Conservation (phyloP, 352 stramenopile species). For the Globisporangium takayamanum region DNA sequence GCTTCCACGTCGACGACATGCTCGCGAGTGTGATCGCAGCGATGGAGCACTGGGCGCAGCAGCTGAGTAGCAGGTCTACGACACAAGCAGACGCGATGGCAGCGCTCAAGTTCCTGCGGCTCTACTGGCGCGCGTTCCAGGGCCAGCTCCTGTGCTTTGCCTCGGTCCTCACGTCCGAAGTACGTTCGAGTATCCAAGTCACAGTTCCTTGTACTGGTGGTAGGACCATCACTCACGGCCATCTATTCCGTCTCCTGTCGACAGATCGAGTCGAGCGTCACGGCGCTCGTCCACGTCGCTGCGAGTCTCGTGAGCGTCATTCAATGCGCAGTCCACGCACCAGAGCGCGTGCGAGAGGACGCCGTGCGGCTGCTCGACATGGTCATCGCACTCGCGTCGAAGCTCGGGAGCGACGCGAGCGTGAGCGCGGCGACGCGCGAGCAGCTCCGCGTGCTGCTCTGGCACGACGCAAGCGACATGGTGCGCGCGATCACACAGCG, state of each 20-base stretch:
- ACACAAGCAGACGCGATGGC: not conserved
- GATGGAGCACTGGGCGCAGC: constrained; percentile 21
- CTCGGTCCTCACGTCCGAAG: constrained; percentile 17
- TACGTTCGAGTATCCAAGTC: not conserved
- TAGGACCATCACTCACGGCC: not conserved
- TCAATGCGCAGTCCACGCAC: not conserved
- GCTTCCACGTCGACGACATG: constrained; percentile 28
- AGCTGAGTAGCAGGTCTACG: constrained; percentile 6
- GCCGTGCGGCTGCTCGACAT: constrained; percentile 24
- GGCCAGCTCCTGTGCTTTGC: constrained; percentile 33
- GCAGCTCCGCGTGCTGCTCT: constrained; percentile 24
- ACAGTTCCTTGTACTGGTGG: too few species aligned
- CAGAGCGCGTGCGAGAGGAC: constrained; percentile 22
- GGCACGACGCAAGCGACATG: constrained; percentile 34
- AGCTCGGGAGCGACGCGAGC: constrained; percentile 12
- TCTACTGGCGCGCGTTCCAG: constrained; percentile 59
- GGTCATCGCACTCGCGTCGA: constrained; percentile 26
- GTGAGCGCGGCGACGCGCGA: constrained; percentile 3
- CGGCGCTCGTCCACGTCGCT: constrained; percentile 34
- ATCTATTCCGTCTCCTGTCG: not conserved
- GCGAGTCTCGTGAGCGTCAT: constrained; percentile 23
- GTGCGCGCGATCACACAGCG: constrained; percentile 33
- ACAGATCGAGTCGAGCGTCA: constrained; percentile 34
- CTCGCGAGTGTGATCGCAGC: constrained; percentile 21
- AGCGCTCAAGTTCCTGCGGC: constrained; percentile 37